Base-by-base conservation (phyloP, 768 basidiomycete genomes). In the Tricholoma saponaceum region DNA sequence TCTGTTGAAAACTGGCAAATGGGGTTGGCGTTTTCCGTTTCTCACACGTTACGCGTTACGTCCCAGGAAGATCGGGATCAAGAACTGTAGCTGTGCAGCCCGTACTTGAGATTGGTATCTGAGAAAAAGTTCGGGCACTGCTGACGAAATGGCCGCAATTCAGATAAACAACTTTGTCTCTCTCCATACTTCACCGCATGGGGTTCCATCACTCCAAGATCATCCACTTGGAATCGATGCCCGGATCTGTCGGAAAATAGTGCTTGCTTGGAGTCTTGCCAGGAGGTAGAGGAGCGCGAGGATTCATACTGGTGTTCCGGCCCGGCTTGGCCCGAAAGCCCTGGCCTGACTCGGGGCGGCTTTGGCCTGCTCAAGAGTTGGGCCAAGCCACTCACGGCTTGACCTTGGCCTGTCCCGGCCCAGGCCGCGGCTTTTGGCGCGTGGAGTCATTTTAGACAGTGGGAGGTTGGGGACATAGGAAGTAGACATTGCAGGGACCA, bases 41-140 rank as follows among this genome's bases (percentile, higher is more conserved):
- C 62, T 59, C 66, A 62, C 64, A 65, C 58, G 55, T n/a, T n/a
- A 37, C 43, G 58, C 60, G 22, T 50, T 50, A 50, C 26, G 26
- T 50, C 16, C 47, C 26, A 58, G 37, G 25, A 26, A 59, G 61
- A 67, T 67, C 66, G 64, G 64, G 64, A 65, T 64, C 64, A 65
- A 55, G 28, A n/a, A n/a, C n/a, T n/a, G n/a, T 26, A 60, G 60
- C 58, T 63, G 62, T 60, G 60, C 64, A 54, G 60, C 60, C 58
- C 62, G 30, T 33, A 56, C 58, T 52, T 51, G 64, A 60, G 59
- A 61, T 57, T 49, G 47, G 58, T 59, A 64, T 54, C 60, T 62
- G 63, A 60, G 58, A 64, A 64, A n/a, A 62, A 62, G 56, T 63
- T 63, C 64, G n/a, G n/a, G n/a, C 59, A 62, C 58, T 58, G 56